Percentiles rank a stretch among this genome's conserved stretches.
Conservation (phyloP, 129 eudicot species). For the Ambrosia trifida region DNA sequence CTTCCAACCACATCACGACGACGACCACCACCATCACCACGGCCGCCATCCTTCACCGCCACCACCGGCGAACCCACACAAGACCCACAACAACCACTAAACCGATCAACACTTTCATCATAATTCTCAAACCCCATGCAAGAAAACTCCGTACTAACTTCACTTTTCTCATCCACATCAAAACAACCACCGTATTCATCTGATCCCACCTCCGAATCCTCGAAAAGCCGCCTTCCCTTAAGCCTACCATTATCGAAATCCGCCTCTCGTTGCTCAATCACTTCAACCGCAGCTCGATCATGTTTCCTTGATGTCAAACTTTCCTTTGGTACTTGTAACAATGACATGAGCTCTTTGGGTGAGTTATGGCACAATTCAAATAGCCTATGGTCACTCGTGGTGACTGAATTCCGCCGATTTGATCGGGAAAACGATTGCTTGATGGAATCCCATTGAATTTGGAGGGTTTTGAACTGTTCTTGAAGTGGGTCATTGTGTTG, state of each 20-base stretch:
- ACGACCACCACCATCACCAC: background rate
- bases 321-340: constrained; percentile 25
- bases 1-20: constrained; percentile 9
- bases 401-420: background rate
- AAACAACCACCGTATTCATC: constrained; percentile 11
- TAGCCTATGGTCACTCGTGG: background rate
- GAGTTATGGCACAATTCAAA: constrained; percentile 29
- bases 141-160: constrained; percentile 21
- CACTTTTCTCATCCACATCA: constrained; percentile 30
- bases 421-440: constrained; percentile 34
- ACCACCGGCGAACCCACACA: constrained; percentile 12
- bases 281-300: constrained; percentile 36
- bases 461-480: constrained; percentile 19
- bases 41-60: constrained; percentile 23
- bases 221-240: constrained; percentile 44
- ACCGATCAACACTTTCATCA: background rate
- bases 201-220: constrained; percentile 19
- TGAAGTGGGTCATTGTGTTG: constrained; percentile 34
- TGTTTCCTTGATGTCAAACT: constrained; percentile 17
- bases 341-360: constrained; percentile 45
- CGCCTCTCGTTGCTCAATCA: constrained; percentile 27
- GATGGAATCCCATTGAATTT: constrained; percentile 37
- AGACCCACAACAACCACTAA: background rate
- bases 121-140: constrained; percentile 12
- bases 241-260: constrained; percentile 39